These are phyloP conservation scores for Suhomyces bribrorum DNA, from an alignment of 1,139 yeast genomes.

Conservation along the genomic window DNA sequence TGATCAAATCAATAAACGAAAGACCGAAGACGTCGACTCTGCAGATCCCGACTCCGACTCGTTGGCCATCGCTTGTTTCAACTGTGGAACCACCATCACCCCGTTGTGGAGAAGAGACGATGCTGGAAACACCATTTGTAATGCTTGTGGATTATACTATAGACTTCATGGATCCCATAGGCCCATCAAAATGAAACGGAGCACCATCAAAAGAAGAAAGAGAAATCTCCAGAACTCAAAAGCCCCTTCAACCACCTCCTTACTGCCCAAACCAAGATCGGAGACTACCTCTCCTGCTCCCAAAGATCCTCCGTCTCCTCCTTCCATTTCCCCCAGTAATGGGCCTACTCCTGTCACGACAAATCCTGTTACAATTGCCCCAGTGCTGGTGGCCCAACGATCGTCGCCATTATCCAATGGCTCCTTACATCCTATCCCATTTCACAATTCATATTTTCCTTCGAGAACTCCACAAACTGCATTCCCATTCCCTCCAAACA, in stretches of 20 bases:
- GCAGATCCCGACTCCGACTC: slow-evolving; percentile 32
- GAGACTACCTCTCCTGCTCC: slow-evolving; percentile 1
- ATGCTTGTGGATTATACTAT: slow-evolving; percentile 84
- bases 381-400: neutral
- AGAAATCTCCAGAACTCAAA: slow-evolving; percentile 33
- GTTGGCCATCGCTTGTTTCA: slow-evolving; percentile 72
- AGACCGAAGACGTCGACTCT: slow-evolving; percentile 9
- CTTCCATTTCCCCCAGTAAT: neutral
- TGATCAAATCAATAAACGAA: slow-evolving; percentile 1
- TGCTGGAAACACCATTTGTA: slow-evolving; percentile 78
- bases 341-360: neutral
- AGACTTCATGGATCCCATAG: slow-evolving; percentile 76
- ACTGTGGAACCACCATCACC: slow-evolving; percentile 82
- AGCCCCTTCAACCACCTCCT: neutral
- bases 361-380: neutral
- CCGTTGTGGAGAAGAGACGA: slow-evolving; percentile 89
- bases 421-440: slow-evolving; percentile 7
- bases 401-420: slow-evolving; percentile 3
- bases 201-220: slow-evolving; percentile 73
- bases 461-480: slow-evolving; percentile 7
- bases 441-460: slow-evolving; percentile 4
- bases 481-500: slow-evolving; percentile 7
- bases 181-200: slow-evolving; percentile 73
- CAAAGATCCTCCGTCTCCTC: neutral
- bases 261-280: slow-evolving; percentile 2